Base-by-base conservation (phyloP, 2,329 filamentous ascomycete genomes). In the Paraconiothyrium brasiliense region DNA sequence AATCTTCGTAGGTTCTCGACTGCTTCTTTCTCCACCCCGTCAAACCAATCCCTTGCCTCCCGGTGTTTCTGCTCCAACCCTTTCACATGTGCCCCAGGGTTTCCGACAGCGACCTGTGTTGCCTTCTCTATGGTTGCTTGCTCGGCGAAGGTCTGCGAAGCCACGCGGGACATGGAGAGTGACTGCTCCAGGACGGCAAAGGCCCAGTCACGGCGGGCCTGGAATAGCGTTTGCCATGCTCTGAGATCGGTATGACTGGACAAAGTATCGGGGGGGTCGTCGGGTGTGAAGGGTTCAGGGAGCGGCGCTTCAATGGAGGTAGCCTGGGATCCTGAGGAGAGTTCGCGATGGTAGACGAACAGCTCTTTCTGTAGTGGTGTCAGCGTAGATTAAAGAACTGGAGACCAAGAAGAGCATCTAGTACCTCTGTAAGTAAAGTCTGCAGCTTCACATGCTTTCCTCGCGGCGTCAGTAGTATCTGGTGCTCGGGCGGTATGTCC, bases 201-300 rank as follows among this genome's bases (percentile, higher is more conserved):
- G 0, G 93, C 91, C 95, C 95, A 99, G 68, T 86, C 85, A 70
- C 90, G 88, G 61, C 95, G 89, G 61, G 89, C 86, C 77, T 90
- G 90, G 83, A 95, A 97, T 24, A 98, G 84, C 48, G 89, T 87
- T 76, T 93, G 92, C 94, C 95, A 99, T 87, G 93, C 90, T 71
- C 90, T 85, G 58, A 97, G 84, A 64, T 93, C 90, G 63, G 90
- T 92, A 64, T 92, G 89, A 72, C 94, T 89, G 47, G 90, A 85
- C 68, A 97, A 90, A 46, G 89, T 90, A 77, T 97, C 93, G n/a
- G 95, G 95, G 44, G 87, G 83, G 32, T 83, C 81, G 22, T 83
- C 79, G 34, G 92, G 89, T 60, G 84, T 83, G 64, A 90, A 87
- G 47, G 86, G 79, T 57, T 84, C 82, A 7, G 85, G 83, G 79